phyloP scores from a whole-genome alignment of 371 early-diverging fungal species.

The Amoeboaphelidium protococcarum region DNA sequence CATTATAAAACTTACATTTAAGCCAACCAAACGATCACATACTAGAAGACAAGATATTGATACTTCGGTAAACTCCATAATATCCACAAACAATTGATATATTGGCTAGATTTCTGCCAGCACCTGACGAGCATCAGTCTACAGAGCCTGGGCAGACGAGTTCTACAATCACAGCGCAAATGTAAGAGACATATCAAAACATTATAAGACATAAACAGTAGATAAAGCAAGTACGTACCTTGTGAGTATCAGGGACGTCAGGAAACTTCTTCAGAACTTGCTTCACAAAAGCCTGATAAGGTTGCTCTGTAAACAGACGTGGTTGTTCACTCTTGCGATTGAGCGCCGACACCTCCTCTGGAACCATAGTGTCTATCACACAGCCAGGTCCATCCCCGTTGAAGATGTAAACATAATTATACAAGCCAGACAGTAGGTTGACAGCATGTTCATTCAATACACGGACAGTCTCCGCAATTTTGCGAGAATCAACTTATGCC shows the following conservation, averaged over 20 bases:
- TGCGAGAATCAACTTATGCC: slow-evolving; percentile 37
- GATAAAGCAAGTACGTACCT: too few species aligned
- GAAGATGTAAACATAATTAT: slow-evolving; percentile 2
- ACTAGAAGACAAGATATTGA: background rate
- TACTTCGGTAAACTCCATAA: background rate
- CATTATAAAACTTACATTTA: background rate
- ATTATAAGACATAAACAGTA: too few species aligned
- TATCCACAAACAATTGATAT: background rate
- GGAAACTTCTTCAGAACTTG: background rate
- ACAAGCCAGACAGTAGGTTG: background rate
- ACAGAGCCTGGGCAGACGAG: too few species aligned
- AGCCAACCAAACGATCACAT: background rate
- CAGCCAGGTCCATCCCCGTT: slow-evolving; percentile 24
- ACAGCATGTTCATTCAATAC: slow-evolving; percentile 33
- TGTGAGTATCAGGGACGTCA: background rate
- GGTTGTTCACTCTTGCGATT: background rate
- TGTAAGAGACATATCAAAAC: too few species aligned
- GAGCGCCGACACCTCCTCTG: background rate
- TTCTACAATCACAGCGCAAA: too few species aligned
- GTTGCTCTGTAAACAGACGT: background rate
- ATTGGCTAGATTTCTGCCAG: background rate
- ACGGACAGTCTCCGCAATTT: slow-evolving; percentile 35
- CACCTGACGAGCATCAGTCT: too few species aligned
- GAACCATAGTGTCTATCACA: slow-evolving; percentile 35
- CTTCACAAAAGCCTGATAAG: background rate